phyloP scores from a whole-genome alignment of 176 grass and related monocot species.

The Aegilops bicornis region DNA sequence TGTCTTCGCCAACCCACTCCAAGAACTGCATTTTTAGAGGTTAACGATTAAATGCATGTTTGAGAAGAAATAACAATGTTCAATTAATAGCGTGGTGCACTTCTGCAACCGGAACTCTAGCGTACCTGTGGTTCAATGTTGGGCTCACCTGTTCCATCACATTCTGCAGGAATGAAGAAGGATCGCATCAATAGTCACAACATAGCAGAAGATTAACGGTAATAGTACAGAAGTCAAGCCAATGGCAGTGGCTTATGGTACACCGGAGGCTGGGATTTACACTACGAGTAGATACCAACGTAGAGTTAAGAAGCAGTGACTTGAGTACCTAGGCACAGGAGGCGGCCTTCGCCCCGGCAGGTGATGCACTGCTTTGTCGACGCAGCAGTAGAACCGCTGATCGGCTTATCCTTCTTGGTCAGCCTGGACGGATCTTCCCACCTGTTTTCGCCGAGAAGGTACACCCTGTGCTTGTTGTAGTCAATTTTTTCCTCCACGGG shows the following conservation, averaged over 20 bases:
- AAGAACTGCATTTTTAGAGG: slow-evolving; percentile 64
- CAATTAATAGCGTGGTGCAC: neutral
- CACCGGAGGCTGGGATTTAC: neutral
- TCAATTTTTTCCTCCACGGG: slow-evolving; percentile 45
- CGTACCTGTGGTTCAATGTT: slow-evolving; percentile 90
- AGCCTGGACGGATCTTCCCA: slow-evolving; percentile 92
- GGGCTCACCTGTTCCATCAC: slow-evolving; percentile 82
- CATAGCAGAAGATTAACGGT: neutral
- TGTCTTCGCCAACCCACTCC: slow-evolving; percentile 90
- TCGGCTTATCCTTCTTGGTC: slow-evolving; percentile 44
- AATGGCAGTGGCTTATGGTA: neutral
- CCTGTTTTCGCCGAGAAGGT: slow-evolving; percentile 92
- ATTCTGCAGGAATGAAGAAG: slow-evolving; percentile 58
- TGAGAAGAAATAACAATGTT: neutral
- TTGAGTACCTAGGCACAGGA: slow-evolving; percentile 79
- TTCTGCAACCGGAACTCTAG: slow-evolving; percentile 4
- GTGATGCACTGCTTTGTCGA: slow-evolving; percentile 60
- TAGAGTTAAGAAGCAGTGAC: neutral
- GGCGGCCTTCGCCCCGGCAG: slow-evolving; percentile 74
- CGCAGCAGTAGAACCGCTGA: slow-evolving; percentile 6
- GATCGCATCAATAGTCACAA: neutral
- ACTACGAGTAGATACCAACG: neutral
- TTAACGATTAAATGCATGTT: neutral
- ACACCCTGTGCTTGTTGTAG: slow-evolving; percentile 60
- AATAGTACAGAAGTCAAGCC: neutral